Evolutionary conservation across 164 flowering plant species (phyloP), one percentile per base, ranked within the genome.

Genomic region (Warburgia ugandensis): DNA sequence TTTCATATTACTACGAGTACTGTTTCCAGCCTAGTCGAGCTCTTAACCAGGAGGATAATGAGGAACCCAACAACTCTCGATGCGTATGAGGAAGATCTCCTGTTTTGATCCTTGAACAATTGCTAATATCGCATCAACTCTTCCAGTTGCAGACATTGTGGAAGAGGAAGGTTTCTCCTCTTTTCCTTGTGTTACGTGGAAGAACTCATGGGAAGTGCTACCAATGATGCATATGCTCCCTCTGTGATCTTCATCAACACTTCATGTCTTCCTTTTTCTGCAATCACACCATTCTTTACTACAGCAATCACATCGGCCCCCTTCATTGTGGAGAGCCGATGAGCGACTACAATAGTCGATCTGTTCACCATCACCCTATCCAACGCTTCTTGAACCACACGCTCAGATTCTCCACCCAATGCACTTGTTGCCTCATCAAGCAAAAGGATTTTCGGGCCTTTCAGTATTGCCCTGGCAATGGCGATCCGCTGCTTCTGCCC

Each of bases 401-500:
- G 66, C 55, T 85, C 90, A 6, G 90, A 85, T 58, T 82, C 84
- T 3, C 80, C 83, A 51, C 82, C 89, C 27, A 82, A 50, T 1
- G 89, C 89, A 49, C 86, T 80, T 3, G 89, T 84, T 4, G 94
- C 89, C 53, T 82, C 86, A 30, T 85, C 94, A 0, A 80, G 77
- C 31, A 85, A 54, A n/a, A 82, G 75, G 10, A 85, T 75, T 33
- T 49, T 82, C 0, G 90, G 90, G 52, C 80, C 62, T 59, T 80
- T 82, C 9, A 80, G 54, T 3, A 82, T 72, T 0, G 90, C 90
- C 29, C 90, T 61, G 1, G 95, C 83, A 26, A 82, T 85, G 47
- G 86, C 87, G n/a, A 85, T 75, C 30, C 86, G 37, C 41, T 85
- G 86, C 64, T 82, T 85, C 45, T 82, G 89, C 3, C 89, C 89